Evolutionary conservation across 148 eudicot species (phyloP).

Genomic region (Rhododendron molle): DNA sequence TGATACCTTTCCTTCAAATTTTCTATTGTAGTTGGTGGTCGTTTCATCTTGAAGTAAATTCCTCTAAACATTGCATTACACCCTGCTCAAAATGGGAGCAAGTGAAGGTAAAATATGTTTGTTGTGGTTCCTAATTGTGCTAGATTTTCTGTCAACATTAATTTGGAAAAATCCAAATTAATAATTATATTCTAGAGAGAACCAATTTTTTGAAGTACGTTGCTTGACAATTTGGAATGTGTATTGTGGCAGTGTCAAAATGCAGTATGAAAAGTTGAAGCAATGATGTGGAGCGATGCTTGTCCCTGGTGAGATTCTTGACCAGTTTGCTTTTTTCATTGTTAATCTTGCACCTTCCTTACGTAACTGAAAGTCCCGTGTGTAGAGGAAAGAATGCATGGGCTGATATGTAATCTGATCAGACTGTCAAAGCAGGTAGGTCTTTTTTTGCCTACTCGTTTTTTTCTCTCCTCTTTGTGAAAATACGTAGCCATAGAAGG

Average conservation of each 20-base stretch:
- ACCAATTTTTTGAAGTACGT: not conserved
- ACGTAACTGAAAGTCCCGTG: conserved; percentile 44
- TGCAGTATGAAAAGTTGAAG: conserved; percentile 63
- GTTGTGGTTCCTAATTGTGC: not conserved
- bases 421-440: conserved; percentile 85
- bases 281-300: conserved; percentile 86
- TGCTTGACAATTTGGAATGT: conserved; percentile 4
- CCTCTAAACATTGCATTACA: too few species aligned
- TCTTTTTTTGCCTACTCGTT: not conserved
- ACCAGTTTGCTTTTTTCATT: not conserved
- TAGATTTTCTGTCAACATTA: not conserved
- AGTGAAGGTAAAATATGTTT: conserved; percentile 65
- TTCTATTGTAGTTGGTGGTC: too few species aligned
- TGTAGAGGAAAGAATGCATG: conserved; percentile 93
- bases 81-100: too few species aligned
- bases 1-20: too few species aligned
- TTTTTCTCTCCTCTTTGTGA: not conserved
- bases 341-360: conserved; percentile 16
- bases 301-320: conserved; percentile 63
- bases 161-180: not conserved
- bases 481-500: not conserved
- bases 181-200: not conserved
- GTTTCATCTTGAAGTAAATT: too few species aligned
- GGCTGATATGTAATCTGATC: conserved; percentile 67
- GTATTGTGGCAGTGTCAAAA: conserved; percentile 57